Percentiles rank a stretch among this genome's conserved stretches.
Evolutionary conservation across 306 rosid species (phyloP).

Genomic region (Adenanthera pavonina): DNA sequence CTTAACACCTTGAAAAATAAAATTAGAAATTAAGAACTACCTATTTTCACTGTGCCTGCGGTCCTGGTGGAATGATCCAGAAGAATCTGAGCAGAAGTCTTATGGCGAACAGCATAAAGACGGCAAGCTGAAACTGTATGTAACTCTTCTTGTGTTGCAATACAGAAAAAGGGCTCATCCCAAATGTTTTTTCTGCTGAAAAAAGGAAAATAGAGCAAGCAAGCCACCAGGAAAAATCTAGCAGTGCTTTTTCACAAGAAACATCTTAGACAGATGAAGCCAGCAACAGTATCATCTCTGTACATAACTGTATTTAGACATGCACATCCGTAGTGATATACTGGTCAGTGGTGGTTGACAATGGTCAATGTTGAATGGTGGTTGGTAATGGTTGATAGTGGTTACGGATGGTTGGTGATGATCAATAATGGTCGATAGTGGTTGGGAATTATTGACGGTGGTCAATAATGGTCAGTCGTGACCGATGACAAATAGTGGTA

Average conservation of each 20-base stretch:
- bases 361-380: too few relatives aligned
- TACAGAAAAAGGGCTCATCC: neutral
- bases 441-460: too few relatives aligned
- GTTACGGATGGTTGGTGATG: too few relatives aligned
- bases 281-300: constrained; percentile 13
- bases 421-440: too few relatives aligned
- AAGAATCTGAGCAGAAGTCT: neutral
- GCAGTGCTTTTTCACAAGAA: neutral
- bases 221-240: neutral
- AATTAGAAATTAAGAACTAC: too few relatives aligned
- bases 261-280: neutral
- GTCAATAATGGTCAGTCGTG: too few relatives aligned
- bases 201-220: constrained; percentile 12
- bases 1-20: too few relatives aligned
- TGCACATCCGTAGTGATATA: neutral
- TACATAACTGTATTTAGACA: neutral
- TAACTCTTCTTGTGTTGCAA: neutral
- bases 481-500: too few relatives aligned
- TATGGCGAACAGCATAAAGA: neutral
- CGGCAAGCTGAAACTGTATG: constrained; percentile 6
- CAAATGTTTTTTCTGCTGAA: neutral
- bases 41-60: too few relatives aligned
- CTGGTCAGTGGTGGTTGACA: too few relatives aligned
- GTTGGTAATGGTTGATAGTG: too few relatives aligned
- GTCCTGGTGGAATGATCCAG: too few relatives aligned